Evolutionary conservation across 805 yeast genomes (phyloP).

Genomic region (Wickerhamiella brachini): DNA sequence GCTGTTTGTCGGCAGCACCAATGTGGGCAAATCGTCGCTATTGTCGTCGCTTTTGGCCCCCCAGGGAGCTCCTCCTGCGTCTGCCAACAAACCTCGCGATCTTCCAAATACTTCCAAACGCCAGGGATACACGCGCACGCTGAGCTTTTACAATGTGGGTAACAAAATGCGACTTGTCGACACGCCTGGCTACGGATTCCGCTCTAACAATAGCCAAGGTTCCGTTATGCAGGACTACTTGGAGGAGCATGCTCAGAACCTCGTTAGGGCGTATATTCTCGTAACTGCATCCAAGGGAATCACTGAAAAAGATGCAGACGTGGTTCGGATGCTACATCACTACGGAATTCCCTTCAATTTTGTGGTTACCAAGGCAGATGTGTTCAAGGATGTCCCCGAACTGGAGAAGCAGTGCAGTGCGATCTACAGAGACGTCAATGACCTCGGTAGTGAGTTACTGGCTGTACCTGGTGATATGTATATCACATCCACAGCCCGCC

Average conservation of each 20-base stretch:
- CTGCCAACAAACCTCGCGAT: slow-evolving; percentile 20
- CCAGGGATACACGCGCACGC: slow-evolving; percentile 45
- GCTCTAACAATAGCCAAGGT: slow-evolving; percentile 57
- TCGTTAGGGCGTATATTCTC: slow-evolving; percentile 47
- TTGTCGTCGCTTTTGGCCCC: slow-evolving; percentile 41
- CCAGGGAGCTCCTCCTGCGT: slow-evolving; percentile 6
- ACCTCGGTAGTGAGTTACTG: slow-evolving; percentile 13
- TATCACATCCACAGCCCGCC: slow-evolving; percentile 13
- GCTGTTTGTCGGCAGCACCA: slow-evolving; percentile 64
- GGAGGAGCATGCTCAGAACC: slow-evolving; percentile 32
- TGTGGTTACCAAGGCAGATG: slow-evolving; percentile 64
- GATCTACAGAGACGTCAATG: not conserved
- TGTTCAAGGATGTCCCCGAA: not conserved
- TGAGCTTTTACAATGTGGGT: slow-evolving; percentile 60
- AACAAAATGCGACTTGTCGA: slow-evolving; percentile 56
- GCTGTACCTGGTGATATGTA: slow-evolving; percentile 26
- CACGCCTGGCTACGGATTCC: slow-evolving; percentile 81
- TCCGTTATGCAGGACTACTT: slow-evolving; percentile 51
- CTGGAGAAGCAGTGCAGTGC: not conserved
- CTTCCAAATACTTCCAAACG: slow-evolving; percentile 31
- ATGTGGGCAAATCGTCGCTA: slow-evolving; percentile 75
- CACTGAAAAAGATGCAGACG: slow-evolving; percentile 38
- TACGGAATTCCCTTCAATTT: slow-evolving; percentile 59
- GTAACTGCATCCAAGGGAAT: slow-evolving; percentile 50
- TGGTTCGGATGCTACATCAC: slow-evolving; percentile 36